These are phyloP conservation scores for Oryza punctata DNA, from an alignment of 176 grass and related monocot species.

Conservation along the genomic window DNA sequence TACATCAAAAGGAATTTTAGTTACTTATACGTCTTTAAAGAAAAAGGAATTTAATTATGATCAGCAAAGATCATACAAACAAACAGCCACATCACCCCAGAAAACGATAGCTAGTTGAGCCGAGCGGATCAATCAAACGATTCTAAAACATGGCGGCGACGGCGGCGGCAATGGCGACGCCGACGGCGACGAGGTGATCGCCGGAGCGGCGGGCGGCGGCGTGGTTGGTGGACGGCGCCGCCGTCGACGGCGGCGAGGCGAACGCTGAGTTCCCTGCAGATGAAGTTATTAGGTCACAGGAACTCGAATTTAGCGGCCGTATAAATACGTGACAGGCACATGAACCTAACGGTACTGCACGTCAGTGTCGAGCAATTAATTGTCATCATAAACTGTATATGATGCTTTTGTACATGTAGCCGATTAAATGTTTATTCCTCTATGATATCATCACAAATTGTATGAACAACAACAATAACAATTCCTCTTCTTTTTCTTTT, in stretches of 20 bases:
- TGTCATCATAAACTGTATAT: background rate
- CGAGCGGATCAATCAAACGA: background rate
- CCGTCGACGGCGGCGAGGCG: slow-evolving; percentile 36
- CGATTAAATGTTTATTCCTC: background rate
- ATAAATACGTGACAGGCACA: background rate
- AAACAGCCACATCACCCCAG: background rate
- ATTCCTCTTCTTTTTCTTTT: too few relatives aligned
- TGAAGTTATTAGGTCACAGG: background rate
- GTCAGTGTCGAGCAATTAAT: background rate
- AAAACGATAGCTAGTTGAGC: slow-evolving; percentile 3
- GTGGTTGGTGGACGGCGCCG: background rate
- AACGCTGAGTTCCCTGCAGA: slow-evolving; percentile 30
- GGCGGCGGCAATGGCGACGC: slow-evolving; percentile 22
- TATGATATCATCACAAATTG: background rate
- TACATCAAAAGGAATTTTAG: background rate
- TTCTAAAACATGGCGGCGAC: background rate
- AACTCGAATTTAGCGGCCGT: background rate
- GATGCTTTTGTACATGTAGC: background rate
- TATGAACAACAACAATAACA: too few relatives aligned
- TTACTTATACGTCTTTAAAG: background rate
- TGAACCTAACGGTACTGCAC: background rate
- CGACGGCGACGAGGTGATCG: background rate
- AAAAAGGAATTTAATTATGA: background rate
- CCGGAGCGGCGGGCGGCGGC: slow-evolving; percentile 9
- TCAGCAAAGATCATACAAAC: background rate